These are phyloP conservation scores for Protomyces inouyei DNA, from an alignment of 1,139 yeast species.

Conservation along the genomic window DNA sequence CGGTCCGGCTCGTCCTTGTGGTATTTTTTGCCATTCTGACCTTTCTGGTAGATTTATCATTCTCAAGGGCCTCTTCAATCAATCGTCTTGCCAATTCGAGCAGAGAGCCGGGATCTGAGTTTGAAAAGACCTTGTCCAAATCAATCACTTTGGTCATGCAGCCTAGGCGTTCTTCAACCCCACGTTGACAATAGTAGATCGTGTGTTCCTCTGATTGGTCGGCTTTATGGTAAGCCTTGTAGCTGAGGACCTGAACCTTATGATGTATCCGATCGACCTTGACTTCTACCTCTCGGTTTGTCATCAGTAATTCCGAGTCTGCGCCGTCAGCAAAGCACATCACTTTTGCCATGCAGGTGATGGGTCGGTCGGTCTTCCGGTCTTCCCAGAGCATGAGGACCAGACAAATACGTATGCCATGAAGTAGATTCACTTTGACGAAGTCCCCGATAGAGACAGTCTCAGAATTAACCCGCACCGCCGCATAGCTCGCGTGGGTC, in stretches of 20 bases:
- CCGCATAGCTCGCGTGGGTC: background rate
- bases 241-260: background rate
- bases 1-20: background rate
- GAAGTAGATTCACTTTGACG: background rate
- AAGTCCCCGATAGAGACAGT: background rate
- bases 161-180: constrained; percentile 3
- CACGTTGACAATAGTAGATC: constrained; percentile 8
- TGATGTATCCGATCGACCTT: background rate
- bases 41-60: background rate
- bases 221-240: background rate
- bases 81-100: background rate
- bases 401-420: background rate
- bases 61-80: background rate
- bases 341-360: background rate
- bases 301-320: background rate
- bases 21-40: background rate
- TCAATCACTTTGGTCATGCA: constrained; percentile 2
- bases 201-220: background rate
- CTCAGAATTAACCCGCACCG: background rate
- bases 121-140: background rate
- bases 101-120: background rate
- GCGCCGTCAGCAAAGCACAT: background rate
- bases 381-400: background rate
- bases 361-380: background rate
- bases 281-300: background rate